Base-by-base conservation (phyloP, 345 rosid species). In the Brassica carinata region DNA sequence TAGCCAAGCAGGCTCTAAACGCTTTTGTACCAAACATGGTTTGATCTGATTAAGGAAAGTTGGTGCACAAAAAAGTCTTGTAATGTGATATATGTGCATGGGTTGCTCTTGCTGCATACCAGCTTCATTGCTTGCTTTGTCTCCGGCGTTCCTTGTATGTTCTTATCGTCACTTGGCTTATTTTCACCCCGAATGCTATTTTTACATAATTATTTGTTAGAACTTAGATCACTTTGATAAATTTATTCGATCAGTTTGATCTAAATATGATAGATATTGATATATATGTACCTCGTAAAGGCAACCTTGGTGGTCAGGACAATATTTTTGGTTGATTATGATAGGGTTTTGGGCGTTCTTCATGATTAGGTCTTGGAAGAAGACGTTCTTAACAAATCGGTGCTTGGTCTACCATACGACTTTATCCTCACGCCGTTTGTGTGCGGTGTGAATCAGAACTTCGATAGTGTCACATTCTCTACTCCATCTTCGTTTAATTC, bases 91-190 rank as follows among this genome's bases (percentile, higher is more conserved):
- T 85, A 82, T 3, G 79, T 64, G 43, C 94, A 93, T 14, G 92
- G 90, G 38, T 75, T 63, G 57, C 40, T 83, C 5, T 77, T 64
- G 55, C 98, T 90, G 53, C 98, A 93, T 43, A 27, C 81, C 5
- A 93, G 87, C 26, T 77, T 90, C 76, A 90, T 83, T 0, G 90
- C 96, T 43, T 87, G 83, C 34, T 77, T 23, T 34, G 90, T 83
- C 2, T 88, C 87, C 0, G n/a, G 87, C 5, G 94, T 87, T 65
- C 98, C 96, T 15, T 83, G 87, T 61, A 93, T 87, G 80, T 87
- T 89, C 70, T 79, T 79, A 69, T 87, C 17, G 83, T 87, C 72
- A 93, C 94, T 65, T 82, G 85, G 30, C 86, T 88, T 53, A 93
- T 85, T 81, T 84, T 85, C 11, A 90, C 98, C n/a, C n/a, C 0